Percentiles rank a stretch among this genome's conserved stretches.
Conservation (phyloP, 371 early-diverging fungal genomes). For the Rhizopus sp. region DNA sequence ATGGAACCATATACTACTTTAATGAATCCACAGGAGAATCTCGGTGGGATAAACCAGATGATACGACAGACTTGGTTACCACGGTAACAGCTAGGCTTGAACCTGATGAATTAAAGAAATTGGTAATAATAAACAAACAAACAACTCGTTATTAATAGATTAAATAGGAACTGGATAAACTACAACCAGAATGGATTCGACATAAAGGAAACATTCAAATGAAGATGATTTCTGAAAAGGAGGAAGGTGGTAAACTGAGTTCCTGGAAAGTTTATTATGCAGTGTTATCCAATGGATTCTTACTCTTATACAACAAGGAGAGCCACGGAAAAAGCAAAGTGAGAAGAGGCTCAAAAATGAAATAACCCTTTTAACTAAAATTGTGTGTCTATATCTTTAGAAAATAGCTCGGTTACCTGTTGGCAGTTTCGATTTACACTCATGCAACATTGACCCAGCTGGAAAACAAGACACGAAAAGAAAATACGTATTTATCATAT, state of each 20-base stretch:
- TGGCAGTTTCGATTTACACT: constrained; percentile 50
- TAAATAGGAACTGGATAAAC: constrained; percentile 35
- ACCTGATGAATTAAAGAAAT: constrained; percentile 34
- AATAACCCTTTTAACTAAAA: not conserved
- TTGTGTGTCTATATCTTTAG: not conserved
- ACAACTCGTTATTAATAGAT: not conserved
- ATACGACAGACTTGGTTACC: not conserved
- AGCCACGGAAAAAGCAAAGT: constrained; percentile 38
- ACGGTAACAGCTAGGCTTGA: constrained; percentile 12
- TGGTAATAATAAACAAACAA: constrained; percentile 22
- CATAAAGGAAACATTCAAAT: constrained; percentile 48
- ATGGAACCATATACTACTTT: constrained; percentile 50
- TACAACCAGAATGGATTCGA: constrained; percentile 39
- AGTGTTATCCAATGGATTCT: constrained; percentile 44
- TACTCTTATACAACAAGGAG: constrained; percentile 48
- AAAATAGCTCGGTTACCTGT: constrained; percentile 28
- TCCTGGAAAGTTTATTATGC: constrained; percentile 54
- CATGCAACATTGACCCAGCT: constrained; percentile 50
- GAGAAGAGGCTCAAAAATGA: constrained; percentile 1
- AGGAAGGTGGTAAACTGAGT: constrained; percentile 45
- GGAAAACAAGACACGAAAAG: constrained; percentile 36
- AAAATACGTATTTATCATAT: constrained; percentile 33
- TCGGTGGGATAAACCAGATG: constrained; percentile 38
- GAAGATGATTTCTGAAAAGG: constrained; percentile 51
- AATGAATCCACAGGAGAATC: constrained; percentile 48